Conservation (phyloP, 2,329 filamentous ascomycete species). For the Ophiostoma triangulosporum region DNA sequence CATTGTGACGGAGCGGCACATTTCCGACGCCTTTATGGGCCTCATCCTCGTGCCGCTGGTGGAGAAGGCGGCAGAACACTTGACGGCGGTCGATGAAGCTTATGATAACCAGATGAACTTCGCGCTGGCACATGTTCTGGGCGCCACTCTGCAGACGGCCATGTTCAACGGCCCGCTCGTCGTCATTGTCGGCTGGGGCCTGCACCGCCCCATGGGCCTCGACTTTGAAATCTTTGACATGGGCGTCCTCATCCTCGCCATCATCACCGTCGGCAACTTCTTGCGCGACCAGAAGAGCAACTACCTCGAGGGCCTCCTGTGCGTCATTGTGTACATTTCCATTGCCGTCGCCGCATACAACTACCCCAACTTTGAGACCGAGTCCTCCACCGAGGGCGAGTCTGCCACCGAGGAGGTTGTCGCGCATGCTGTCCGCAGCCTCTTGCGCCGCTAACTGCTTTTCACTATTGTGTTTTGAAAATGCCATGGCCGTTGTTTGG, state of each 20-base stretch:
- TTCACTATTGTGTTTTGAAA: too few relatives aligned
- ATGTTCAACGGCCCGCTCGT: slow-evolving; percentile 76
- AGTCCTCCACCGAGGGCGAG: neutral
- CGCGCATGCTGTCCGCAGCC: neutral
- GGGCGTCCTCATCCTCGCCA: slow-evolving; percentile 65
- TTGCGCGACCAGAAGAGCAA: slow-evolving; percentile 79
- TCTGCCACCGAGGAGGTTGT: neutral
- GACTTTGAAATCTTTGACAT: slow-evolving; percentile 84
- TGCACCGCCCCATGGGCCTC: slow-evolving; percentile 57
- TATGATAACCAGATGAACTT: slow-evolving; percentile 72
- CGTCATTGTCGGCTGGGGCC: slow-evolving; percentile 71
- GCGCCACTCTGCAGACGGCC: slow-evolving; percentile 78
- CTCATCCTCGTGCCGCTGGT: slow-evolving; percentile 70
- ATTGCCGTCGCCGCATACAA: slow-evolving; percentile 35
- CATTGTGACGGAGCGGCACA: slow-evolving; percentile 31
- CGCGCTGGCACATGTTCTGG: slow-evolving; percentile 72
- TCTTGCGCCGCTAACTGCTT: neutral
- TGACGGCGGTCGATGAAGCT: slow-evolving; percentile 74
- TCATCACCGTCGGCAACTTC: slow-evolving; percentile 79
- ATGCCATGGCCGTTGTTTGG: too few relatives aligned
- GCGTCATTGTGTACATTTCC: slow-evolving; percentile 52
- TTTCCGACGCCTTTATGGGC: slow-evolving; percentile 45
- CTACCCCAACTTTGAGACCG: slow-evolving; percentile 13
- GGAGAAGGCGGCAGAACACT: slow-evolving; percentile 75
- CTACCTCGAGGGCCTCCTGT: slow-evolving; percentile 75